Evolutionary conservation across 1,284 basidiomycete species (phyloP).

Genomic region (Pseudozyma thailandica): DNA sequence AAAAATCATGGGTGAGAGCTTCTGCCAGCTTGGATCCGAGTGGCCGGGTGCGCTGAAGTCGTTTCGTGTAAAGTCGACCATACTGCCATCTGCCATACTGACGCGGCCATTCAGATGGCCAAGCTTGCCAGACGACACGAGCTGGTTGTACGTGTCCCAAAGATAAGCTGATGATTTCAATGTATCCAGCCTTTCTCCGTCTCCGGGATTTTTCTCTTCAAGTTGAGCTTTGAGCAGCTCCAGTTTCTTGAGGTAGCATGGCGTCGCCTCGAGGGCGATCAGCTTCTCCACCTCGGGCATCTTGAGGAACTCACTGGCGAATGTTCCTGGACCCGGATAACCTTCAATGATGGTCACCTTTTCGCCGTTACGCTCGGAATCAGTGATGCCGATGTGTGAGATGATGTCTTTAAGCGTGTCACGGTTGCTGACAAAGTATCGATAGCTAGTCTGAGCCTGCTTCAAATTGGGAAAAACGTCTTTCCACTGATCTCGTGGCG

Average conservation of each 20-base stretch:
- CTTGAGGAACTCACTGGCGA: slow-evolving; percentile 56
- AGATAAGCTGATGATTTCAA: slow-evolving; percentile 38
- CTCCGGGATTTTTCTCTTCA: slow-evolving; percentile 12
- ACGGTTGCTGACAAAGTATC: slow-evolving; percentile 59
- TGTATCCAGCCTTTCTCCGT: slow-evolving; percentile 37
- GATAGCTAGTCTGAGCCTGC: slow-evolving; percentile 33
- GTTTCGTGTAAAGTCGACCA: slow-evolving; percentile 31
- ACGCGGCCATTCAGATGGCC: slow-evolving; percentile 48
- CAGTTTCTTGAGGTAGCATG: slow-evolving; percentile 36
- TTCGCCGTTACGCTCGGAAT: slow-evolving; percentile 29
- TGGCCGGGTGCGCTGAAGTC: slow-evolving; percentile 14
- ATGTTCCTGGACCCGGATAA: slow-evolving; percentile 62
- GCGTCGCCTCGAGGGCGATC: slow-evolving; percentile 55
- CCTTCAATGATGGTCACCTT: slow-evolving; percentile 64
- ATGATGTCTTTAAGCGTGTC: slow-evolving; percentile 48
- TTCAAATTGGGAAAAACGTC: slow-evolving; percentile 33
- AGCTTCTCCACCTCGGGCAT: slow-evolving; percentile 63
- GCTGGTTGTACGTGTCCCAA: slow-evolving; percentile 55
- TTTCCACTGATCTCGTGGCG: slow-evolving; percentile 47
- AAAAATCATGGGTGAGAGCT: slow-evolving; percentile 55
- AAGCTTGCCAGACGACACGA: slow-evolving; percentile 48
- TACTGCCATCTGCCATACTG: slow-evolving; percentile 11
- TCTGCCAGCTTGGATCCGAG: slow-evolving; percentile 41
- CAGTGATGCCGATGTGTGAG: slow-evolving; percentile 33
- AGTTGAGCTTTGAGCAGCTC: slow-evolving; percentile 31